phyloP scores from a whole-genome alignment of 2,329 filamentous ascomycete genomes.

The Ophiostoma ips region DNA sequence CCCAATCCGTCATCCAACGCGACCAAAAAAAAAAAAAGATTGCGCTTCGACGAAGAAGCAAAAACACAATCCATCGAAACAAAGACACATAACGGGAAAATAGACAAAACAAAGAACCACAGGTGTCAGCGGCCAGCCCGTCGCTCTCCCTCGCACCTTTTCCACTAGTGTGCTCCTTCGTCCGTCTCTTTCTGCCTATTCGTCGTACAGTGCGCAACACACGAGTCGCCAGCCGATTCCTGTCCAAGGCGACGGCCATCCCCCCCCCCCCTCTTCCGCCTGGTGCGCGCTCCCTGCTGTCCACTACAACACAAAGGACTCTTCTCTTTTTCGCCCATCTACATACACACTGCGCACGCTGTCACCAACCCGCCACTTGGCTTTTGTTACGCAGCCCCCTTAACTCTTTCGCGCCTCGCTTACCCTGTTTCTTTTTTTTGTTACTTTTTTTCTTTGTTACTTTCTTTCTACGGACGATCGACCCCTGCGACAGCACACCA shows the following conservation, averaged over 20 bases:
- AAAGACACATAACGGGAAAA: no score
- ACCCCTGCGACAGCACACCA: neutral
- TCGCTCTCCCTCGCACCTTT: no score
- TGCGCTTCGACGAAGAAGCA: no score
- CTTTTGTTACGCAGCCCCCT: constrained; percentile 2
- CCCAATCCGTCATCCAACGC: no score
- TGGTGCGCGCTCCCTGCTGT: neutral
- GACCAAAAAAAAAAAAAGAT: no score
- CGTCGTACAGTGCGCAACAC: constrained; percentile 1
- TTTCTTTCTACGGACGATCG: neutral
- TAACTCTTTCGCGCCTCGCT: constrained; percentile 2
- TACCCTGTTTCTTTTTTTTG: neutral
- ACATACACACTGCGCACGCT: neutral
- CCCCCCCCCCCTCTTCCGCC: neutral
- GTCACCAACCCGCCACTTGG: constrained; percentile 2
- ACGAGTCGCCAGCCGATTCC: neutral
- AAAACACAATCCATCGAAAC: no score
- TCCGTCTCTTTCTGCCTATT: neutral
- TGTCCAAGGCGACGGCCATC: neutral
- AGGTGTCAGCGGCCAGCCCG: neutral
- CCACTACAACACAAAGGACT: neutral
- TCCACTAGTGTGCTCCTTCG: neutral
- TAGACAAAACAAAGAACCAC: no score
- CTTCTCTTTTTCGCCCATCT: neutral
- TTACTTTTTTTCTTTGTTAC: neutral